phyloP scores from a whole-genome alignment of 495 filamentous ascomycete species.

The Aspergillus indologenus region DNA sequence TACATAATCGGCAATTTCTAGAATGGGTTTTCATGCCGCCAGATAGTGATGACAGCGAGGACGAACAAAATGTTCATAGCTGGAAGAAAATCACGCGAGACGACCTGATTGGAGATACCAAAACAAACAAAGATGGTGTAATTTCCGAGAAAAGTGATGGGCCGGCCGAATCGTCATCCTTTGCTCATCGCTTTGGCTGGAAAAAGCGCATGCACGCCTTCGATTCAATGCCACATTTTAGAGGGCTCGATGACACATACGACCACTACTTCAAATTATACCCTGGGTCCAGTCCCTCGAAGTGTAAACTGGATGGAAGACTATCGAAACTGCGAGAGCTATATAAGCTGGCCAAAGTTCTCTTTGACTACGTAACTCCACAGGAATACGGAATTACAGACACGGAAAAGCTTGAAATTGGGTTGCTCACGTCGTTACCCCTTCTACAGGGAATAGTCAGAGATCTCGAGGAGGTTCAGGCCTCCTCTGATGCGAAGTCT shows the following conservation, averaged over 20 bases:
- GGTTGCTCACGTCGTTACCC: constrained; percentile 86
- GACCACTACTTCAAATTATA: constrained; percentile 85
- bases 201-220: constrained; percentile 41
- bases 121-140: constrained; percentile 19
- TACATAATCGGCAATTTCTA: constrained; percentile 95
- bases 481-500: constrained; percentile 84
- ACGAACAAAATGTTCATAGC: constrained; percentile 48
- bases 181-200: constrained; percentile 49
- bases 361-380: constrained; percentile 97
- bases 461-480: constrained; percentile 96
- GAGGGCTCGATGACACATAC: constrained; percentile 46
- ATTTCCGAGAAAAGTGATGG: constrained; percentile 34
- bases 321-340: constrained; percentile 87
- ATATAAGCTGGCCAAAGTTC: constrained; percentile 86
- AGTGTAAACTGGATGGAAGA: constrained; percentile 77
- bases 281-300: constrained; percentile 70
- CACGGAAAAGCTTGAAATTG: constrained; percentile 95
- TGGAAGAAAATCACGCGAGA: constrained; percentile 27
- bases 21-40: constrained; percentile 95
- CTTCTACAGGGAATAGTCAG: constrained; percentile 92
- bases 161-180: constrained; percentile 33
- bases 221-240: constrained; percentile 44
- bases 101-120: constrained; percentile 31
- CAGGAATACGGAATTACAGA: constrained; percentile 97
- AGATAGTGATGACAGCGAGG: constrained; percentile 61